Conservation (phyloP, 1,284 basidiomycete species). For the Puccinia hordei region DNA sequence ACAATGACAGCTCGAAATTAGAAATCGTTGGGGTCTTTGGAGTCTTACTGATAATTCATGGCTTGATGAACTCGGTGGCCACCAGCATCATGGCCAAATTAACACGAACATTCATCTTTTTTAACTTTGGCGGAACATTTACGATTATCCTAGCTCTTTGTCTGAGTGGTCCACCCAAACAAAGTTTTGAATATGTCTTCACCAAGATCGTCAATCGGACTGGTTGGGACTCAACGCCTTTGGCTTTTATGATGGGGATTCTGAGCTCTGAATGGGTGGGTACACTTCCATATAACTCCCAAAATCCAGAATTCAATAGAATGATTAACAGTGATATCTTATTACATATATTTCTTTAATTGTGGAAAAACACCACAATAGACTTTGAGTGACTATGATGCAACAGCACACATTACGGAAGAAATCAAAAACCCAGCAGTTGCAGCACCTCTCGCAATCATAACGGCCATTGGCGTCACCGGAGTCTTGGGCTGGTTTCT, state of each 20-base stretch:
- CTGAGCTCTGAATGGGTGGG: conserved; percentile 82
- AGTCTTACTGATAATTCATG: conserved; percentile 73
- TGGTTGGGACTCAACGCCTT: conserved; percentile 71
- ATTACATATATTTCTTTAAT: background rate
- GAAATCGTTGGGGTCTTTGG: conserved; percentile 75
- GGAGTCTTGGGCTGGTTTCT: conserved; percentile 79
- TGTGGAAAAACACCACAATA: background rate
- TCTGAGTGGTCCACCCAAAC: conserved; percentile 79
- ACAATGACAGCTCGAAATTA: conserved; percentile 61
- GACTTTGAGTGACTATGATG: conserved; percentile 61
- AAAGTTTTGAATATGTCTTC: conserved; percentile 74
- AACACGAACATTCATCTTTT: conserved; percentile 79
- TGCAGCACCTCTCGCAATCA: conserved; percentile 73
- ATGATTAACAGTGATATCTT: background rate
- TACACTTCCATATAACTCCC: conserved; percentile 16
- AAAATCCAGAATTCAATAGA: background rate
- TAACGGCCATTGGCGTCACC: conserved; percentile 77
- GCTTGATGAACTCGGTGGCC: conserved; percentile 75
- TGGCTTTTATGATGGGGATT: conserved; percentile 83
- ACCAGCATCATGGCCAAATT: conserved; percentile 77
- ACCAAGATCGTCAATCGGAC: conserved; percentile 63
- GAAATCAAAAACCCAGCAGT: conserved; percentile 86
- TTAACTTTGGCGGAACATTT: conserved; percentile 70
- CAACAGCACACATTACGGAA: conserved; percentile 81
- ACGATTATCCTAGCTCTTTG: conserved; percentile 79